phyloP scores from a whole-genome alignment of 1,139 yeast genomes.

The Yarrowia galli region DNA sequence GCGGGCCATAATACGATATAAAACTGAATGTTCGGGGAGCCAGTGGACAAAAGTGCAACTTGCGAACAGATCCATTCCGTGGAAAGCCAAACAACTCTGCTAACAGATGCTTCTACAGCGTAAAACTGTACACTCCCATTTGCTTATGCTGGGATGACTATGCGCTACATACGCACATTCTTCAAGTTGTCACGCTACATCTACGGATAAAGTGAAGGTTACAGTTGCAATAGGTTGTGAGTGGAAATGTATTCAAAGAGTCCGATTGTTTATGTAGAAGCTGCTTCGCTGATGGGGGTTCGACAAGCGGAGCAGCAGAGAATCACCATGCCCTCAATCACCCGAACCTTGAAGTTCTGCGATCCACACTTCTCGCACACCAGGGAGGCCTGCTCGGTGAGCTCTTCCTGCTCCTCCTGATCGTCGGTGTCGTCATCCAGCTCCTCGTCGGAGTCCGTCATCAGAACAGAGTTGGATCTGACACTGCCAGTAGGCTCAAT shows the following conservation, averaged over 20 bases:
- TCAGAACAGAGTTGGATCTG: constrained; percentile 1
- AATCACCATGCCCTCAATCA: constrained; percentile 41
- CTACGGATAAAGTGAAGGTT: not conserved
- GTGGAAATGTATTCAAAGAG: not conserved
- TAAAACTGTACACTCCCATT: not conserved
- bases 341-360: constrained; percentile 43
- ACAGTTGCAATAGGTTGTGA: not conserved
- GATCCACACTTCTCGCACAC: constrained; percentile 42
- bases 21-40: too few species aligned
- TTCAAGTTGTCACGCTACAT: not conserved
- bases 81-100: too few species aligned
- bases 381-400: constrained; percentile 23
- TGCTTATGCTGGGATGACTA: not conserved
- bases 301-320: constrained; percentile 42
- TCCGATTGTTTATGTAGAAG: constrained; percentile 1
- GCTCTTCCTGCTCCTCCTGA: constrained; percentile 32
- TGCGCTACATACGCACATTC: not conserved
- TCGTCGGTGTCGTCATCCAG: constrained; percentile 11
- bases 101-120: not conserved
- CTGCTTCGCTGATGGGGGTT: constrained; percentile 38
- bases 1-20: too few species aligned
- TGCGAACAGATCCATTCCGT: not conserved
- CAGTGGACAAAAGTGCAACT: too few species aligned
- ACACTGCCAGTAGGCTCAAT: constrained; percentile 8
- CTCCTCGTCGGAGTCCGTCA: constrained; percentile 13